Base-by-base conservation (phyloP, 495 filamentous ascomycete species). In the Penicillium malachiteum region DNA sequence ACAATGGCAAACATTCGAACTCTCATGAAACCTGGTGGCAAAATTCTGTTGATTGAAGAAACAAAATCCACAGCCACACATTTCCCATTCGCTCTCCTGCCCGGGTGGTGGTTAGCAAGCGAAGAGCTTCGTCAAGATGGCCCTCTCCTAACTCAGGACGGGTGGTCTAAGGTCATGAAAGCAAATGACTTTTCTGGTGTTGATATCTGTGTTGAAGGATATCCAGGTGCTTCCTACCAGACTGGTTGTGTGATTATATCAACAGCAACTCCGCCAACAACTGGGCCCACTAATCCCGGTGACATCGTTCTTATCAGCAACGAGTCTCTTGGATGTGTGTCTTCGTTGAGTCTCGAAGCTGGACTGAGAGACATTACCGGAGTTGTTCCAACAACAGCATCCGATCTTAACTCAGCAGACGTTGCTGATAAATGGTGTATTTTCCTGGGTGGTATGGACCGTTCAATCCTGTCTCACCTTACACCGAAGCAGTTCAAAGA, bases 1-100 rank as follows among this genome's bases (percentile, higher is more conserved):
- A 82, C 79, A 2, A 76, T 84, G 72, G 50, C 59, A 8, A 75
- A 80, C 39, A 65, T 72, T 2, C 67, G 71, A 0, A 55, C 50
- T 1, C 49, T 79, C 14, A 54, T 80, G 33, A 75, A 70, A 53
- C 71, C 56, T 53, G 59, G 71, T 56, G 50, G 64, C 57, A 56
- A 68, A 26, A 21, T 68, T 31, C 26, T 68, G 18, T 37, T 68
- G 17, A 66, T 70, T 40, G 67, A 70, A 32, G 67, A 68, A 45
- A 70, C 65, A 7, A 56, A 48, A 1, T 50, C 55, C 5, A 56
- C 59, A 35, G 56, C 58, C 13, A 53, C 58, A 4, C 65, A 66
- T 32, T 67, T 71, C 52, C 58, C 62, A 5, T 71, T 70, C 14
- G 67, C 65, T 16, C 54, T 63, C 7, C 47, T 70, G 3, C 51